Evolutionary conservation across 331 rosid genomes (phyloP).

Genomic region (Acacia concinna): DNA sequence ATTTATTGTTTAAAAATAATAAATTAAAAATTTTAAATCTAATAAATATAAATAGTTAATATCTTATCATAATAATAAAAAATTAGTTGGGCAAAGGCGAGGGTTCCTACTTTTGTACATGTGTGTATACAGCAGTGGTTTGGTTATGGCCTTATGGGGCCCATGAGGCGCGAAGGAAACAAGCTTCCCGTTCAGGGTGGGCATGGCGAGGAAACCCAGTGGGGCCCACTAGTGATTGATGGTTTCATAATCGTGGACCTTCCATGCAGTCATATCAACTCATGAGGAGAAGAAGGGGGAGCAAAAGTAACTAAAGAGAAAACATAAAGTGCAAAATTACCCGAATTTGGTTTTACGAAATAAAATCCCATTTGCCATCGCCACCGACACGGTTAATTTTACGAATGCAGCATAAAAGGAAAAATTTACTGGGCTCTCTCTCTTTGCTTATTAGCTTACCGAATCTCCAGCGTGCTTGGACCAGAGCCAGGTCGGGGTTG

Average conservation of each 20-base stretch:
- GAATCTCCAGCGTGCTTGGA: slow-evolving; percentile 94
- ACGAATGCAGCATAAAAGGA: neutral
- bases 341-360: neutral
- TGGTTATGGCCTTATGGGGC: slow-evolving; percentile 31
- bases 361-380: too few species aligned
- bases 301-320: neutral
- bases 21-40: too few species aligned
- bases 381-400: slow-evolving; percentile 14
- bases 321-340: neutral
- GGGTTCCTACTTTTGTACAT: too few species aligned
- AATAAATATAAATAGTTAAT: too few species aligned
- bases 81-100: too few species aligned
- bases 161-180: slow-evolving; percentile 27
- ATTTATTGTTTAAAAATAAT: too few species aligned
- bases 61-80: too few species aligned
- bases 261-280: slow-evolving; percentile 4
- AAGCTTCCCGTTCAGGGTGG: slow-evolving; percentile 27
- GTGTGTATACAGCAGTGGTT: neutral
- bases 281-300: slow-evolving; percentile 5
- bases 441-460: slow-evolving; percentile 40
- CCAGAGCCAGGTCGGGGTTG: slow-evolving; percentile 73
- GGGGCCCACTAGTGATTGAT: slow-evolving; percentile 58
- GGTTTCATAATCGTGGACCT: slow-evolving; percentile 35
- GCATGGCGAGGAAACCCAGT: neutral
- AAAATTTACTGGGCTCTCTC: neutral